phyloP scores from a whole-genome alignment of 2,329 filamentous ascomycete genomes.

The Hyphodiscus sp. region DNA sequence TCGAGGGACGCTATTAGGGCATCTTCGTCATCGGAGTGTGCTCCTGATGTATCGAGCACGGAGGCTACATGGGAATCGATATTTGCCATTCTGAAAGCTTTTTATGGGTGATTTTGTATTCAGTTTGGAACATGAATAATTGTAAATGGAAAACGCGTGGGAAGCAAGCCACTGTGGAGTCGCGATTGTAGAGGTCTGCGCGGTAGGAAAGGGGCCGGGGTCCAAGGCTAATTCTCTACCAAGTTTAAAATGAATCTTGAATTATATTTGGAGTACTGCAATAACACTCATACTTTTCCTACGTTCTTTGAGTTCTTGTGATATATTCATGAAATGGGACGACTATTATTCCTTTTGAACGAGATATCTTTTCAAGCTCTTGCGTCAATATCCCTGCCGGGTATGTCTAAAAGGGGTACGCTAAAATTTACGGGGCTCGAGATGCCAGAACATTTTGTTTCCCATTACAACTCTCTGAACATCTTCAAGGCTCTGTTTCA shows the following conservation, averaged over 20 bases:
- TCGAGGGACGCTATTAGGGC: constrained; percentile 50
- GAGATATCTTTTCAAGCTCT: not conserved
- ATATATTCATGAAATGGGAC: no score
- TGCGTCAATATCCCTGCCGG: not conserved
- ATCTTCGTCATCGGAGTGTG: constrained; percentile 46
- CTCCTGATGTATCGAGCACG: constrained; percentile 39
- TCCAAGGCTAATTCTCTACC: no score
- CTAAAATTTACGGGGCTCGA: not conserved
- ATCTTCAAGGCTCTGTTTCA: not conserved
- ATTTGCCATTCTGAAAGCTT: constrained; percentile 33
- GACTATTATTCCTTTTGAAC: no score
- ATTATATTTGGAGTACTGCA: no score
- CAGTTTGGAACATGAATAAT: no score
- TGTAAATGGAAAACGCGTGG: not conserved
- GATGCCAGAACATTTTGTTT: not conserved
- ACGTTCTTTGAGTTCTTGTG: no score
- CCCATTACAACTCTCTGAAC: not conserved
- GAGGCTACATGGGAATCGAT: constrained; percentile 45
- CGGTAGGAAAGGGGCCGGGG: no score
- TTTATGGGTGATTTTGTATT: not conserved
- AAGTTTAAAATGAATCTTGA: no score
- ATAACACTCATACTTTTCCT: no score
- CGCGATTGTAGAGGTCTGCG: no score
- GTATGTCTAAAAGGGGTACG: not conserved
- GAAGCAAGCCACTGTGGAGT: no score